These are phyloP conservation scores for Fusarium sp. DNA, from an alignment of 2,329 filamentous ascomycete species.

Conservation along the genomic window DNA sequence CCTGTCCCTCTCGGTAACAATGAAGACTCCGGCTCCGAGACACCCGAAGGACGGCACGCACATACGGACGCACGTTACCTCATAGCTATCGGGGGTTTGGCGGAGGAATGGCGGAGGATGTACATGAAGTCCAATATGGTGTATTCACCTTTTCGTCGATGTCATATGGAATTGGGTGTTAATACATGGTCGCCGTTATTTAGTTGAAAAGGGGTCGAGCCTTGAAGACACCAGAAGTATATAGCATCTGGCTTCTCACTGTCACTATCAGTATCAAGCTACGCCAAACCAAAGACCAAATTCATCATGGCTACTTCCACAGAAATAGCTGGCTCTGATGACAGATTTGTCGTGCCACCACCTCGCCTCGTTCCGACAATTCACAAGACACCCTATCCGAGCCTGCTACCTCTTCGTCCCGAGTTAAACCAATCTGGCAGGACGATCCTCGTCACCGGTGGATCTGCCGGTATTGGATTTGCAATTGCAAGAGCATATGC, in stretches of 20 bases:
- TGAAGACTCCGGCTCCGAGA: not conserved
- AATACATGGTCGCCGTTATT: not conserved
- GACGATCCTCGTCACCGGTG: not conserved
- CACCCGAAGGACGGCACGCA: not conserved
- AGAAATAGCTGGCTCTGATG: not conserved
- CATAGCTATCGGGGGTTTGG: not conserved
- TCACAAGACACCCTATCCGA: not conserved
- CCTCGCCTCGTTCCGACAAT: not conserved
- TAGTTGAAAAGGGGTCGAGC: not conserved
- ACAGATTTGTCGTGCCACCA: not conserved
- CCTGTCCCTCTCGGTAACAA: not conserved
- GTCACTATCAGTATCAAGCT: not conserved
- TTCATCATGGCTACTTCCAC: not conserved
- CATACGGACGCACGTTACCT: not conserved
- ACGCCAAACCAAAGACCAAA: accelerated
- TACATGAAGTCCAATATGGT: not conserved
- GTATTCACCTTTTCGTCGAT: not conserved
- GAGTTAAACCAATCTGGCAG: not conserved
- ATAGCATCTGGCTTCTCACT: not conserved
- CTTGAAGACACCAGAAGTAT: not conserved
- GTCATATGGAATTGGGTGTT: not conserved
- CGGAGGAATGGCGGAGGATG: not conserved
- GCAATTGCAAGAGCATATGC: not conserved
- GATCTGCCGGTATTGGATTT: not conserved
- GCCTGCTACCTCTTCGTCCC: not conserved